A percentile compares a stretch with the other conserved stretches of the same genome.
Conservation (phyloP, 2,329 filamentous ascomycete genomes). For the Stromatinia cepivora region DNA sequence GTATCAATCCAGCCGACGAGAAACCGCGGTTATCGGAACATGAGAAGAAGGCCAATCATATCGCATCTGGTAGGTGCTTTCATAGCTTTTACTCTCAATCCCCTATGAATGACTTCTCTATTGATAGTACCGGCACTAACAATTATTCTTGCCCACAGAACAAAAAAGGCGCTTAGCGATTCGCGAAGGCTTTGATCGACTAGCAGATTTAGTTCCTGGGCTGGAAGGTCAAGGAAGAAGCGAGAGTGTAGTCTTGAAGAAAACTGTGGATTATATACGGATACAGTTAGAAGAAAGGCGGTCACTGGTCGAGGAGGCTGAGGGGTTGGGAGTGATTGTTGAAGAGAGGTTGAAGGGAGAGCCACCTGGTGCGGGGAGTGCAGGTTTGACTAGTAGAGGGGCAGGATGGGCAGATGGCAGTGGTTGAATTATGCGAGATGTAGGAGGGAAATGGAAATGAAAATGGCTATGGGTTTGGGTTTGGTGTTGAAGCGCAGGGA, state of each 20-base stretch:
- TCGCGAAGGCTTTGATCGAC: constrained; percentile 66
- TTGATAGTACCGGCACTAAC: not conserved
- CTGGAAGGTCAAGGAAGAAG: constrained; percentile 67
- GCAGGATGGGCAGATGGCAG: not conserved
- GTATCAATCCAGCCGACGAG: constrained; percentile 43
- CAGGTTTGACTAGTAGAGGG: not conserved
- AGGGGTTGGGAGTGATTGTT: constrained; percentile 51
- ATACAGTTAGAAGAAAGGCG: constrained; percentile 52
- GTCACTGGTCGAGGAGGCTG: constrained; percentile 50
- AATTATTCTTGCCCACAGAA: constrained; percentile 41
- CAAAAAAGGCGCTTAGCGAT: constrained; percentile 54
- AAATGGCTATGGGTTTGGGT: not conserved
- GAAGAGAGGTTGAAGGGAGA: constrained; percentile 38
- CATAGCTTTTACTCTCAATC: not conserved
- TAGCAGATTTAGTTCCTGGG: constrained; percentile 68
- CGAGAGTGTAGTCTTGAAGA: constrained; percentile 66
- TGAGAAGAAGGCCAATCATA: constrained; percentile 74
- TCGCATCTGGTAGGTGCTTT: constrained; percentile 51
- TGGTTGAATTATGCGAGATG: not conserved
- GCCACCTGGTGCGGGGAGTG: not conserved
- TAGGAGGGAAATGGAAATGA: not conserved
- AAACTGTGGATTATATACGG: constrained; percentile 55
- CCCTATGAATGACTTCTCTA: not conserved
- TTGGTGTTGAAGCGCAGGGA: not conserved
- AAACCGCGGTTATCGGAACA: constrained; percentile 67